Percentiles rank a stretch among this genome's conserved stretches.
Conservation (phyloP, 2,329 filamentous ascomycete species). For the Penicillium vulpinum region DNA sequence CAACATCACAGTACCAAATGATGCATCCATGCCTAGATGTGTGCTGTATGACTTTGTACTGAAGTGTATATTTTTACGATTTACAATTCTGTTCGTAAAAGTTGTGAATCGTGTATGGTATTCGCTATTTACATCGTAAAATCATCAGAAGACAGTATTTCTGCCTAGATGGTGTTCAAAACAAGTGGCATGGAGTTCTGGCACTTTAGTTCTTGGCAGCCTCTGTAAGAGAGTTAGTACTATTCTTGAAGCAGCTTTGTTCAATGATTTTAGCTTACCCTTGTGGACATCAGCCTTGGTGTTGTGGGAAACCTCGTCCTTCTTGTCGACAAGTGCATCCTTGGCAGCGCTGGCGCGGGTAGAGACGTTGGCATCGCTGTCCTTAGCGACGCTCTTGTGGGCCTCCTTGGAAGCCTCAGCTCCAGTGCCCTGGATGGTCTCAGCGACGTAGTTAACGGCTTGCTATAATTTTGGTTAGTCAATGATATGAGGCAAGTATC, state of each 20-base stretch:
- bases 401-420: constrained; percentile 64
- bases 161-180: background rate
- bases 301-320: constrained; percentile 55
- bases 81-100: background rate
- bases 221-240: constrained; percentile 8
- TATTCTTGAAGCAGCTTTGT: background rate
- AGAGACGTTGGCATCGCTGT: constrained; percentile 52
- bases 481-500: background rate
- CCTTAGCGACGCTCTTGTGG: constrained; percentile 70
- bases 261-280: constrained; percentile 9
- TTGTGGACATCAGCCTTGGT: constrained; percentile 28
- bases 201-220: constrained; percentile 17
- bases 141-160: background rate
- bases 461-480: constrained; percentile 40
- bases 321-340: constrained; percentile 55
- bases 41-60: background rate
- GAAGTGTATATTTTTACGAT: background rate
- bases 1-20: background rate
- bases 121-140: constrained; percentile 3
- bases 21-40: background rate
- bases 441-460: constrained; percentile 68
- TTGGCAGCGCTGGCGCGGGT: constrained; percentile 58
- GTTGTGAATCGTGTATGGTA: background rate
- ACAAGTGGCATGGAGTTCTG: background rate
- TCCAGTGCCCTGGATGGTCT: constrained; percentile 60